Base-by-base conservation (phyloP, 202 grass and related monocot species). In the Cymbopogon flexuosus region DNA sequence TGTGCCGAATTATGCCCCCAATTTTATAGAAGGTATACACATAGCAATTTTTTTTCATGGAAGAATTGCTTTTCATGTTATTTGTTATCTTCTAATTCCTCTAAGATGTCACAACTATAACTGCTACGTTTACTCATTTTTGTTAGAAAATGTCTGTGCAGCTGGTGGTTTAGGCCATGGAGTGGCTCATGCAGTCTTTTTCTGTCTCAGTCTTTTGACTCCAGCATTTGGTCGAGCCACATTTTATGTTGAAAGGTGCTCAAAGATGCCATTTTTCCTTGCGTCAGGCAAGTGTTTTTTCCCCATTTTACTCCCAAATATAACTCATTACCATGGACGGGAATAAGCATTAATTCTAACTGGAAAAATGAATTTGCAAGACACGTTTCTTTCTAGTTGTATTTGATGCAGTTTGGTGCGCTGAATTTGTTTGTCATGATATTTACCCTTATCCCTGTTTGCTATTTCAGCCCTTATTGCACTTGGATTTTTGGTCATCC, bases 141-240 rank as follows among this genome's bases (percentile, higher is more conserved):
- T 57, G 1, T 37, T 77, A 67, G 57, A 54, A 81, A 59, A 73
- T 81, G 54, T 79, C 81, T 22, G 78, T 81, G 85, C 88, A 98
- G 96, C 96, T 83, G 92, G 96, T 85, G 92, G 96, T 86, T 92
- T 98, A 85, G 96, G 96, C 46, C 96, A 98, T 90, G 96, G 92
- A 49, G 34, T 93, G 31, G 88, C 87, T 76, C 96, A 98, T 77
- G 96, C 92, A 31, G 84, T 95, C 9, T 98, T 98, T 87, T 98
- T 98, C 86, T 95, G 92, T 54, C 76, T 98, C 33, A 95, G 92
- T 76, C 92, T 98, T 67, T 87, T 98, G 70, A 98, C 96, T 73
- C 90, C 96, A 70, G 84, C 92, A 67, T 98, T 98, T 85, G 92
- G 96, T 43, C 87, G 42, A 61, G 96, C 92, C 67, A 98, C 96